Base-by-base conservation (phyloP, 177 flowering plant species). In the Vitis hybrid region DNA sequence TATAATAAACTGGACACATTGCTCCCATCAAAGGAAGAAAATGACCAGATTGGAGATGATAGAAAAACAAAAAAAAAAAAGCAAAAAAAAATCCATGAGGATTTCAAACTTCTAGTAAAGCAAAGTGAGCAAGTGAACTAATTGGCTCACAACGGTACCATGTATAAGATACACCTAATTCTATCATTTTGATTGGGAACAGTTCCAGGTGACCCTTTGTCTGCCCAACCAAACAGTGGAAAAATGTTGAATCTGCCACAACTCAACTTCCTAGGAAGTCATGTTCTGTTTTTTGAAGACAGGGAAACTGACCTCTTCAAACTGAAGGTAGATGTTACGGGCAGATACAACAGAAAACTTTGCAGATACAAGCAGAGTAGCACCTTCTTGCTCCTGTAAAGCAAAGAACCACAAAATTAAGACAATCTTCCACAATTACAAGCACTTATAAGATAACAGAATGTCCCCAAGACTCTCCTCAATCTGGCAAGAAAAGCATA, bases 381-480 rank as follows among this genome's bases (percentile, higher is more conserved):
- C 98, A 68, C 97, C 98, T 76, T 92, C 97, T 60, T 92, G 86
- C 66, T 94, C 95, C 98, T 94, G 83, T 9, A 67, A 75, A 70
- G 49, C 40, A 21, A 65, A 57, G 26, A 62, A 19, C 56, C 69
- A 34, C 23, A 65, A 40, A 21, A 19, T 18, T 56, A 14, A 50
- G 30, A 12, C 4, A 3, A 9, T 2, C 51, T 15, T 34, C 6
- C 52, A 15, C 2, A 3, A 12, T 40, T 1, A 40, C 48, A 40
- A 40, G 48, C 48, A 40, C 0, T 40, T 7, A 40, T 8, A 40
- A 40, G 48, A 40, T 40, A 5, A 40, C 48, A 40, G 48, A 40
- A 40, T 40, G 48, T 40, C 48, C 48, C 48, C 48, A 40, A 40
- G 8, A 40, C 9, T 40, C 48, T 8, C 9, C 48, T 40, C 48